Base-by-base conservation (phyloP, 73 alveolate species). In the Effrenium voratum region DNA sequence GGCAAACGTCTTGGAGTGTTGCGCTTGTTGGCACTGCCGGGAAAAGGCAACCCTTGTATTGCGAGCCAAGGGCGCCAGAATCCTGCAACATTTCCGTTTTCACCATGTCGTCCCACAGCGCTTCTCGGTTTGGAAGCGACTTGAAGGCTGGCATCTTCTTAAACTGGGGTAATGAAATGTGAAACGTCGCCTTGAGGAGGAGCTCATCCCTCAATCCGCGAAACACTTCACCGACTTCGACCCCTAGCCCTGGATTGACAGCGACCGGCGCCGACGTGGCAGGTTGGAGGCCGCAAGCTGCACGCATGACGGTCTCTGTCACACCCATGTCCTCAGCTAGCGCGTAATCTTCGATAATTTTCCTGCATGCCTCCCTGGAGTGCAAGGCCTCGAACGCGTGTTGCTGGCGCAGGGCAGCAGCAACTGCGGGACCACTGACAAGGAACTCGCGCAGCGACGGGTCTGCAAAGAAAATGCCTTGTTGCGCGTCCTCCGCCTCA, bases 261-360 rank as follows among this genome's bases (percentile, higher is more conserved):
- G 47, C 47, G 5, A 75, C 83, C 10, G 46, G 50, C 1, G 28
- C 26, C 43, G 40, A 44, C 10, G 94, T 60, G n/a, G 55, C 94
- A 12, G 55, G 28, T 32, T 24, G 15, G 46, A 84, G 44, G 3
- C 81, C 93, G 30, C 93, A 84, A 40, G 81, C 80, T 30, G 15
- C 43, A 16, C 93, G 36, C 93, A 84, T 36, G 12, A 30, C 55
- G 80, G 50, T 80, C 38, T 84, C 93, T 0, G 95, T 88, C 50
- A 88, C 26, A n/a, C n/a, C 41, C 36, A 36, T 85, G 46, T 88
- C 95, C 41, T 85, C 95, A 8, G 86, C 95, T 32, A 52, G 28
- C 2, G 86, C 68, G 80, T 88, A 88, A 22, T 60, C 70, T 3
- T 86, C 95, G 34, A 86, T 86, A 44, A 86, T 38, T 47, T 86